Evolutionary conservation across 805 yeast genomes (phyloP), one percentile per base, ranked within the genome.

Genomic region (Lachancea nothofagi): DNA sequence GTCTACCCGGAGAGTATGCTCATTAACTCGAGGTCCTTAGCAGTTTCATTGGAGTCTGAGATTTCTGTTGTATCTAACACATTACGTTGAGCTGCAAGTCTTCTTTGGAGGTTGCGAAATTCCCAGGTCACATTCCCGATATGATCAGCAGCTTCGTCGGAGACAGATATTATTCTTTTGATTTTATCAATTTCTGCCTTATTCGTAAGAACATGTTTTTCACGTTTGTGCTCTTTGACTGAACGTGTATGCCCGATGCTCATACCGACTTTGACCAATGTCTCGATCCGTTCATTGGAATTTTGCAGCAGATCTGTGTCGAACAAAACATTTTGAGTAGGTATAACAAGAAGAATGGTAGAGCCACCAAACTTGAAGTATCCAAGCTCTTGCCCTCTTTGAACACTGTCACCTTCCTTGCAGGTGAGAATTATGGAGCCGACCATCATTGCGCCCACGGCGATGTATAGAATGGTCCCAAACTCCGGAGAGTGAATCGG

Each of bases 381-480:
- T 0, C 98, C 98, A 20, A 90, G 62, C 53, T 90, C 97, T 30
- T 84, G 89, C 3, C 93, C 84, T 33, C 89, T 70, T 7, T 62
- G 51, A 3, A 90, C 69, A 0, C 38, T 27, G 31, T 77, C 77
- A 2, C 86, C 87, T 33, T 71, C 74, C 38, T 72, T 57, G 12
- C 78, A 80, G 0, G 90, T 80, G 21, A 90, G 59, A 0, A 87
- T 73, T 2, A 82, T 88, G 2, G 95, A 82, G 0, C 97, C 97
- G 2, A 90, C 98, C 97, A 90, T 88, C 97, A 93, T 90, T 0
- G 98, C 98, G 25, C 98, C 98, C 3, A 90, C 86, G 5, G 93
- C 78, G 17, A 87, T 75, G 64, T 85, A 71, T 45, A 83, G 66
- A 14, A 90, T 83, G 0, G 74, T 70, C 0, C 97, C 97, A 58